Evolutionary conservation across 2,329 filamentous ascomycete species (phyloP).

Genomic region (Nakataea oryzae): DNA sequence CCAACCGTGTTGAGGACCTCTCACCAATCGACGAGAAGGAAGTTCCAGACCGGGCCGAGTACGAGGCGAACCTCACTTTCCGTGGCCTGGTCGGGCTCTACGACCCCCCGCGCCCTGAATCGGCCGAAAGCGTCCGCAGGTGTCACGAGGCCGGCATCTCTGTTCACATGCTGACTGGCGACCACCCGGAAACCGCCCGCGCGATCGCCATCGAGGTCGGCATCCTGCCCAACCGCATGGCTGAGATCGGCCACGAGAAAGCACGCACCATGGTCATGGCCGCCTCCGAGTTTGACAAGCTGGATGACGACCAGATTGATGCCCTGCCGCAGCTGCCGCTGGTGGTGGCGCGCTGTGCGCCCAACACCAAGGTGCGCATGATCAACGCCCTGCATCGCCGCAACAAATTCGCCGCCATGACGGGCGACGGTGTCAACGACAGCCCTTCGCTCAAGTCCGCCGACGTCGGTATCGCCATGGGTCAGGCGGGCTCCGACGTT

Average conservation of each 20-base stretch:
- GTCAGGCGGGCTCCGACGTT: slow-evolving; percentile 49
- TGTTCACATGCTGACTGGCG: slow-evolving; percentile 54
- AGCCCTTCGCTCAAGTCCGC: slow-evolving; percentile 52
- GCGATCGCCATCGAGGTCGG: slow-evolving; percentile 43
- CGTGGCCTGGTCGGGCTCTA: slow-evolving; percentile 58
- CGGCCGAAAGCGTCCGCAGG: slow-evolving; percentile 41
- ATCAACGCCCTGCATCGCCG: slow-evolving; percentile 58
- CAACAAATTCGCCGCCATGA: slow-evolving; percentile 54
- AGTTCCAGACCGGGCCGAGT: slow-evolving; percentile 32
- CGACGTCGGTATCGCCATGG: slow-evolving; percentile 59
- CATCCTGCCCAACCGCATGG: slow-evolving; percentile 19
- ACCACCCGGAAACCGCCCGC: slow-evolving; percentile 47
- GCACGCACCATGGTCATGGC: slow-evolving; percentile 45
- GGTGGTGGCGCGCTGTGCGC: slow-evolving; percentile 51
- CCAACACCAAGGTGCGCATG: slow-evolving; percentile 55
- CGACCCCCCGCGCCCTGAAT: slow-evolving; percentile 57
- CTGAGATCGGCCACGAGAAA: slow-evolving; percentile 34
- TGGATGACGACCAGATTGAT: slow-evolving; percentile 47
- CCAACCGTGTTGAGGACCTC: slow-evolving; percentile 14
- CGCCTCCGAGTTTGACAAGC: slow-evolving; percentile 44
- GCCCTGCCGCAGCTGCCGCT: slow-evolving; percentile 44
- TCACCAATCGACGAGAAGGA: slow-evolving; percentile 14
- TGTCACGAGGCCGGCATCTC: slow-evolving; percentile 46
- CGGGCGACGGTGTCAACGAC: slow-evolving; percentile 64
- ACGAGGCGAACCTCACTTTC: slow-evolving; percentile 53